These are phyloP conservation scores for Stenocarpella maydis DNA, from an alignment of 2,329 filamentous ascomycete genomes.

Conservation along the genomic window DNA sequence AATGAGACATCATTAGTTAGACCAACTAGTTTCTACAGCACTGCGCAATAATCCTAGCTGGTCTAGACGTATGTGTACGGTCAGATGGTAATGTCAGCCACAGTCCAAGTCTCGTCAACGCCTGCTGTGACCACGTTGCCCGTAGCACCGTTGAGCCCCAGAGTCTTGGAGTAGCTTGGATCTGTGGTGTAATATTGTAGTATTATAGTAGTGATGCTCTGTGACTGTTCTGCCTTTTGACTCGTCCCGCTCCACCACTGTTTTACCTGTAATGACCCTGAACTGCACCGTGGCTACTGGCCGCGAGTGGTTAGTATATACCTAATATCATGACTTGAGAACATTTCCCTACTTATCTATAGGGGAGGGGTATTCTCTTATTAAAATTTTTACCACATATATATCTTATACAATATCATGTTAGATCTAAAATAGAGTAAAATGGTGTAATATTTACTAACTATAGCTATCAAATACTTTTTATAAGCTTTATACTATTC, in stretches of 20 bases:
- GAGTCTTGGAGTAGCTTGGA: constrained; percentile 49
- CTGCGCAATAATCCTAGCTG: not conserved
- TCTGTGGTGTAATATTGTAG: constrained; percentile 45
- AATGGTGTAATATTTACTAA: too few relatives aligned
- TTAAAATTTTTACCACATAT: too few relatives aligned
- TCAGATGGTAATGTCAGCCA: constrained; percentile 9
- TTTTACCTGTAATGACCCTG: constrained; percentile 4
- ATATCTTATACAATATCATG: too few relatives aligned
- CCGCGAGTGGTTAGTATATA: not conserved
- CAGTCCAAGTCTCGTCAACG: constrained; percentile 9
- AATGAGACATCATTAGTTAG: not conserved
- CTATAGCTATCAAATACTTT: too few relatives aligned
- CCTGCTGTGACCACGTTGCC: constrained; percentile 37
- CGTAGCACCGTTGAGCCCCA: constrained; percentile 42
- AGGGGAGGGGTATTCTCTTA: too few relatives aligned
- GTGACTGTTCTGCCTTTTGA: constrained; percentile 50
- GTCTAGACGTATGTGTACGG: not conserved
- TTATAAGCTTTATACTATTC: too few relatives aligned
- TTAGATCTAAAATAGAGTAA: too few relatives aligned
- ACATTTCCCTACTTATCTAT: not conserved
- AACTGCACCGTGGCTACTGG: not conserved
- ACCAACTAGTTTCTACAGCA: not conserved
- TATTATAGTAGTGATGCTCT: constrained; percentile 51
- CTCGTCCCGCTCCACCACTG: constrained; percentile 46
- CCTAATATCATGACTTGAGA: rapidly evolving